Evolutionary conservation across 2,329 filamentous ascomycete genomes (phyloP), one percentile per base, ranked within the genome.

Genomic region (Alternaria gansuensis): DNA sequence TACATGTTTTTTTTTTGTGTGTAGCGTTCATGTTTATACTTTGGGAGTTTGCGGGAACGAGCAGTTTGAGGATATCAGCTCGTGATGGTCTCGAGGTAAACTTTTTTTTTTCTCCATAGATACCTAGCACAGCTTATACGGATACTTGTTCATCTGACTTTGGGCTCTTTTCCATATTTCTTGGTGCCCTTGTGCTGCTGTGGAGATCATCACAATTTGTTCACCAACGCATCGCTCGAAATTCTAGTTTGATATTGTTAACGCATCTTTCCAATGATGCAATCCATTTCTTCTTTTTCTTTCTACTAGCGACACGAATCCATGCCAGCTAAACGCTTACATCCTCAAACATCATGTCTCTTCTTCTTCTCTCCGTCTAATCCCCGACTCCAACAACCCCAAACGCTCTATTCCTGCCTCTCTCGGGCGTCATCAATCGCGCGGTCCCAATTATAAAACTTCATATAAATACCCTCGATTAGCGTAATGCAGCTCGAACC

Each of bases 401-500:
- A 24, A 40, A 2, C 14, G 10, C 11, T 21, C 29, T 44, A 74
- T 39, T 74, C 73, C 13, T 72, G 71, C 39, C 75, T 67, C 5
- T 33, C 60, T 53, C 63, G 68, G 13, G 73, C 73, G 54, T 73
- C 72, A 11, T 75, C 71, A 21, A 75, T 59, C 6, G 74, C 74
- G 45, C 61, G 69, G 14, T 66, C 54, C 75, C 75, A 77, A 44
- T 69, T 64, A 49, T 69, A 72, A 9, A 72, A 34, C 56, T 69
- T 71, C 33, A 72, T 71, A 48, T 75, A 76, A 1, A 65, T 29
- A 2, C 72, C 74, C 49, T 79, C 77, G 0, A 68, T 55, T 7
- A 77, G 57, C 21, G 73, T 77, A 21, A 78, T 76, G 56, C 73
- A 70, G 21, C 64, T 65, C 40, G 70, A 71, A 2, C 73, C 75